Evolutionary conservation across 805 yeast genomes (phyloP).

Genomic region (Brettanomyces naardenensis): DNA sequence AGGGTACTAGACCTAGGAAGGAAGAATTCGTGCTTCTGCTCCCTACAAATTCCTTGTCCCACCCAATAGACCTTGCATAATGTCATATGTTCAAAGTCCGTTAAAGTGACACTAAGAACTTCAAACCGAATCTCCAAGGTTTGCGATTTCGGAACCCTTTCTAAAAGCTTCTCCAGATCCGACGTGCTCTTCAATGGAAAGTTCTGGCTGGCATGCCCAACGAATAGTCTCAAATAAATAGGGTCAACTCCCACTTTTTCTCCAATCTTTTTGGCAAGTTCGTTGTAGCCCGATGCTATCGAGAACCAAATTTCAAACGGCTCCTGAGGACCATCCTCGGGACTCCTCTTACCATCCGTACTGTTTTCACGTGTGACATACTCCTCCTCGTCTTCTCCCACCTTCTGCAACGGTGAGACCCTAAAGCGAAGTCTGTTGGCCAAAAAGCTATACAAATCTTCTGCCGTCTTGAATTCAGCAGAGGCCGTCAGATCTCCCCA

Average conservation of each 20-base stretch:
- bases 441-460: constrained; percentile 46
- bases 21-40: constrained; percentile 58
- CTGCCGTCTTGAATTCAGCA: constrained; percentile 18
- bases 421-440: constrained; percentile 52
- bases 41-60: constrained; percentile 62
- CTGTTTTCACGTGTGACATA: constrained; percentile 34
- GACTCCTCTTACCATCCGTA: constrained; percentile 9
- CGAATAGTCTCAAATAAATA: constrained; percentile 54
- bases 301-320: constrained; percentile 62
- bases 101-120: constrained; percentile 61
- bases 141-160: constrained; percentile 38
- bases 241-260: constrained; percentile 45
- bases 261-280: constrained; percentile 57
- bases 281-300: constrained; percentile 47
- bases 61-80: constrained; percentile 64
- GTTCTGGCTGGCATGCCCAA: constrained; percentile 49
- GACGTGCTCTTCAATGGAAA: constrained; percentile 37
- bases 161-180: constrained; percentile 26
- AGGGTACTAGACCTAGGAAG: constrained; percentile 58
- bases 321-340: background rate
- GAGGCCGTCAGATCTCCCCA: constrained; percentile 4
- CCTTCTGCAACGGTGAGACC: constrained; percentile 35
- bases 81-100: constrained; percentile 71
- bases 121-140: constrained; percentile 58
- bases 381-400: constrained; percentile 38